These are phyloP conservation scores for Coemansia sp. DNA, from an alignment of 192 early-diverging fungal species.

Conservation along the genomic window DNA sequence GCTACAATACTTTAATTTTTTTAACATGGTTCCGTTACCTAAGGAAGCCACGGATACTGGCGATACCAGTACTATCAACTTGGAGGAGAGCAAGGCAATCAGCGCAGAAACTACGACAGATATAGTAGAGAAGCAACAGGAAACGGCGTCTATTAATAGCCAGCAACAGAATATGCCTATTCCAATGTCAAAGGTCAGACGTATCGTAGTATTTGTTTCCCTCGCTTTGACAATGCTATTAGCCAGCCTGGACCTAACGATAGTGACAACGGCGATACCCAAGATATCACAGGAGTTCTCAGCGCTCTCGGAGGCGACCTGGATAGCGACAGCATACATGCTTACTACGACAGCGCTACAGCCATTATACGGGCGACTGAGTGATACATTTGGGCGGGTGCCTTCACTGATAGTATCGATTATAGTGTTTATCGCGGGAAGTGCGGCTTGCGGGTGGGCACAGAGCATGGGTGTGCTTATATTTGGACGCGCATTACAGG, in stretches of 20 bases:
- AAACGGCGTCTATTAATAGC: not conserved
- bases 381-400: conserved; percentile 84
- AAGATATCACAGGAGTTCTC: conserved; percentile 64
- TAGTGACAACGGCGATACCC: conserved; percentile 65
- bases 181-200: conserved; percentile 26
- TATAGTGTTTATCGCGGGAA: conserved; percentile 59
- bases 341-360: conserved; percentile 74
- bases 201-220: conserved; percentile 39
- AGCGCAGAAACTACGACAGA: not conserved
- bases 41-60: not conserved
- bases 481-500: conserved; percentile 66
- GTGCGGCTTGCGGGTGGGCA: conserved; percentile 60
- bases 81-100: not conserved
- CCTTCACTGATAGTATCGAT: conserved; percentile 59
- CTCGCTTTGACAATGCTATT: conserved; percentile 62
- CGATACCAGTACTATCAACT: not conserved
- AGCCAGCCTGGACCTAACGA: conserved; percentile 64
- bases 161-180: not conserved
- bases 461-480: conserved; percentile 69
- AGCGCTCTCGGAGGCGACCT: conserved; percentile 64
- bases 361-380: conserved; percentile 75
- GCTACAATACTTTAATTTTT: not conserved
- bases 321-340: conserved; percentile 78
- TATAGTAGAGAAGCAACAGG: not conserved
- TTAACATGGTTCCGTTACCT: not conserved